Conservation (phyloP, 2,329 filamentous ascomycete species). For the Epichloe festucae region DNA sequence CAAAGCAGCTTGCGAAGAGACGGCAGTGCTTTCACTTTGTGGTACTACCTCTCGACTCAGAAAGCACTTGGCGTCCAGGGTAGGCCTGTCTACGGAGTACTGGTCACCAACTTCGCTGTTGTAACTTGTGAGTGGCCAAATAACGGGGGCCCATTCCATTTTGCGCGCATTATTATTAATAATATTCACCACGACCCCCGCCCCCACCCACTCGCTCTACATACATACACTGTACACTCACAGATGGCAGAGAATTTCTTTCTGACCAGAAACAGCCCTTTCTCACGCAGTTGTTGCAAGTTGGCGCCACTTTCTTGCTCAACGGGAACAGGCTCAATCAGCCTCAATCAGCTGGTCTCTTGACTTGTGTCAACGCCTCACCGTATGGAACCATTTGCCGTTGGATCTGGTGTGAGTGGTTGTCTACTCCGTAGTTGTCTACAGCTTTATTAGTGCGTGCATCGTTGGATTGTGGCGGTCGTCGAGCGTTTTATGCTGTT, state of each 20-base stretch:
- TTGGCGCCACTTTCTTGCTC: neutral
- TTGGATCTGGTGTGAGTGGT: neutral
- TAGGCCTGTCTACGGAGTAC: neutral
- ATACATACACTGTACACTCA: too few relatives aligned
- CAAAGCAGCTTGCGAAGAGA: too few relatives aligned
- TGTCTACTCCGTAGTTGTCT: neutral
- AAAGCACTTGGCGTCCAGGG: neutral
- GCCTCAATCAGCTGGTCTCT: neutral
- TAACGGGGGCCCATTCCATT: neutral
- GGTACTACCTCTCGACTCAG: too few relatives aligned
- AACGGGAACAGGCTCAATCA: neutral
- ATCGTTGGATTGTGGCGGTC: neutral
- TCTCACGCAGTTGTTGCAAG: neutral
- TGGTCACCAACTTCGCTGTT: neutral
- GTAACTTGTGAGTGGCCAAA: too few relatives aligned
- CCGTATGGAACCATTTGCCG: neutral
- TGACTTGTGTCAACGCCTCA: neutral
- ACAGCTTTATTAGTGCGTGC: neutral
- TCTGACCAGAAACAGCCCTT: neutral
- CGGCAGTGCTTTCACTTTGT: too few relatives aligned
- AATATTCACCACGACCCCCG: neutral
- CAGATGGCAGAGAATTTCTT: neutral
- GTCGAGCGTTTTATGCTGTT: neutral
- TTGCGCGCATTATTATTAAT: neutral
- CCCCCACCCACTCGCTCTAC: neutral